Percentiles rank a stretch among this genome's conserved stretches.
These are phyloP conservation scores for Verticillium nubilum DNA, from an alignment of 2,329 filamentous ascomycete species.

Conservation along the genomic window DNA sequence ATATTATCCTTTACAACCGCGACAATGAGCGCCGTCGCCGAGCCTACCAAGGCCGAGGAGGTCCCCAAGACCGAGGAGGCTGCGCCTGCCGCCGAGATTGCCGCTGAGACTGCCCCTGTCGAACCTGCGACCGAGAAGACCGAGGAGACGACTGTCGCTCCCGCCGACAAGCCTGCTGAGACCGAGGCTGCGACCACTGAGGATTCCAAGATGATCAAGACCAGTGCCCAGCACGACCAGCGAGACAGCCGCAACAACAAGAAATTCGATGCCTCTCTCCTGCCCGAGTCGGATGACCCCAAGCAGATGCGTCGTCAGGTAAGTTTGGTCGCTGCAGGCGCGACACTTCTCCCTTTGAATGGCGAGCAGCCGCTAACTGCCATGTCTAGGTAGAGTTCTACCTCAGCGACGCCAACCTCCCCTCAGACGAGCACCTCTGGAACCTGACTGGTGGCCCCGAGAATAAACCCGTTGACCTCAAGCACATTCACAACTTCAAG, in stretches of 20 bases:
- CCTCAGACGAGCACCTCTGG: conserved; percentile 83
- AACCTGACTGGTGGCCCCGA: conserved; percentile 68
- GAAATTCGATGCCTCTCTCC: conserved; percentile 65
- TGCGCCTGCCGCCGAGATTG: conserved; percentile 3
- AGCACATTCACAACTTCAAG: conserved; percentile 79
- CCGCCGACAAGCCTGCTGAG: conserved; percentile 3
- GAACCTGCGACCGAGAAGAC: conserved; percentile 7
- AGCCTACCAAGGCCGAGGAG: conserved; percentile 18
- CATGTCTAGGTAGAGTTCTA: conserved; percentile 79
- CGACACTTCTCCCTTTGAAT: neutral
- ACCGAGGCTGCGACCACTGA: conserved; percentile 10
- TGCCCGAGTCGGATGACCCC: conserved; percentile 70
- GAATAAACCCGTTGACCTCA: conserved; percentile 77
- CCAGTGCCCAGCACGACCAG: conserved; percentile 31
- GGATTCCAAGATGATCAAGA: conserved; percentile 35
- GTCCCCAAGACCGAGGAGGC: conserved; percentile 16
- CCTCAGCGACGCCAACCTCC: conserved; percentile 87
- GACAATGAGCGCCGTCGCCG: conserved; percentile 8
- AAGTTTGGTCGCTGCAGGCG: conserved; percentile 17
- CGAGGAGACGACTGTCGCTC: conserved; percentile 5
- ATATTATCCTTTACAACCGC: neutral
- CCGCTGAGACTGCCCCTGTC: conserved; percentile 14
- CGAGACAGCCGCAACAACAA: conserved; percentile 47
- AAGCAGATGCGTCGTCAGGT: conserved; percentile 80
- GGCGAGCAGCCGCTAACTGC: neutral